phyloP scores from a whole-genome alignment of 441 rosid species.

The Kokia cookei region DNA sequence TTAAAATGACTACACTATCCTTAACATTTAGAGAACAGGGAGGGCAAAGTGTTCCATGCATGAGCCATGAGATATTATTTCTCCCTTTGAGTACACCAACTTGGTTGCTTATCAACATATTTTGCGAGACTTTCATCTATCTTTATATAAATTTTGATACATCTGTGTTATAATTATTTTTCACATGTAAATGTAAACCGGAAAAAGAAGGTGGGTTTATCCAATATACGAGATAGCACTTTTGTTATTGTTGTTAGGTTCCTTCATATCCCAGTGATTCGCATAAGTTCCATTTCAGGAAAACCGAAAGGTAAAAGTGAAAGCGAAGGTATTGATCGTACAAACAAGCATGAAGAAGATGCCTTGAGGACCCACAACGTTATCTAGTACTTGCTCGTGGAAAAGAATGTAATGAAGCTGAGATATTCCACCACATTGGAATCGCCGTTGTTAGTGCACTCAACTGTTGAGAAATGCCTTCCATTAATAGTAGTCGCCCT shows the following conservation, averaged over 20 bases:
- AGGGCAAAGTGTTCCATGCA: background rate
- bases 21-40: too few relatives aligned
- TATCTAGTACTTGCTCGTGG: conserved; percentile 10
- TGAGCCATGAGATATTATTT: background rate
- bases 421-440: conserved; percentile 2
- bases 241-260: background rate
- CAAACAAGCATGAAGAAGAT: conserved; percentile 14
- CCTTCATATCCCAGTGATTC: conserved; percentile 27
- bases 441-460: conserved; percentile 12
- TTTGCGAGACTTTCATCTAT: too few relatives aligned
- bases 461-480: background rate
- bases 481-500: background rate
- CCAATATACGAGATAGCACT: conserved; percentile 8
- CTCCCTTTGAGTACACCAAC: background rate
- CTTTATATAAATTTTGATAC: background rate
- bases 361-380: conserved; percentile 22
- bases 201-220: conserved; percentile 33
- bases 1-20: too few relatives aligned
- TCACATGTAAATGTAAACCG: background rate
- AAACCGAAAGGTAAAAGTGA: background rate
- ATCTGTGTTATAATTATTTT: background rate
- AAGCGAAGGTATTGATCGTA: conserved; percentile 9
- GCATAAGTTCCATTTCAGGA: conserved; percentile 9
- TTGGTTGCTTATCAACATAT: background rate
- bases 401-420: background rate